Evolutionary conservation across 2,329 filamentous ascomycete species (phyloP).

Genomic region (Fusarium keratoplasticum): DNA sequence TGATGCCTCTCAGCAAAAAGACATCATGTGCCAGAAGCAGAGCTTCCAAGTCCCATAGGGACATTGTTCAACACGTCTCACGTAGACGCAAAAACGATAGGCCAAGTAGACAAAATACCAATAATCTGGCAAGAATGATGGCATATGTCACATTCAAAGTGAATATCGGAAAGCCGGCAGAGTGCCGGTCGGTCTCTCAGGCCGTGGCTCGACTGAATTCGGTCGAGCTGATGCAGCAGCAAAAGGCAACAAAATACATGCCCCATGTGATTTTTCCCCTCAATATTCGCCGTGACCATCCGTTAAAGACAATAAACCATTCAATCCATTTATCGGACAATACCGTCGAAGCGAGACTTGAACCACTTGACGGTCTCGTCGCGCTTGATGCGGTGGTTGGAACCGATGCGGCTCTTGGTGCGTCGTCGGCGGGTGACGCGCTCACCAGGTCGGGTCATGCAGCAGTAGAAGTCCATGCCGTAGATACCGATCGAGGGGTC

Average conservation of each 20-base stretch:
- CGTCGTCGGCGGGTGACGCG: constrained; percentile 96
- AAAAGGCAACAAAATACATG: constrained; percentile 59
- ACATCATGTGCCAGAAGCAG: constrained; percentile 6
- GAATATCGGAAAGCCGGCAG: constrained; percentile 67
- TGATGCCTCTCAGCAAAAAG: neutral
- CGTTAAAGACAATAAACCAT: constrained; percentile 48
- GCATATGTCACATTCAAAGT: constrained; percentile 53
- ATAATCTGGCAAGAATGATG: constrained; percentile 40
- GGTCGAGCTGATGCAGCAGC: constrained; percentile 64
- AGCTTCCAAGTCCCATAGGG: constrained; percentile 26
- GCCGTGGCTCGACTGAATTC: constrained; percentile 72
- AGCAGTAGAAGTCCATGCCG: constrained; percentile 99
- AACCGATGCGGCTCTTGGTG: constrained; percentile 85
- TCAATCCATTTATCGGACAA: constrained; percentile 84
- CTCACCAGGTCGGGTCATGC: constrained; percentile 99
- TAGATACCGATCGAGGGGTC: constrained; percentile 98
- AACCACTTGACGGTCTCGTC: constrained; percentile 98
- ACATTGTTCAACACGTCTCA: constrained; percentile 35
- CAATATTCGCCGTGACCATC: constrained; percentile 57
- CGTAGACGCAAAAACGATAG: constrained; percentile 41
- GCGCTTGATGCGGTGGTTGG: constrained; percentile 92
- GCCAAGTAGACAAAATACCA: constrained; percentile 37
- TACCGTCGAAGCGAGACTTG: constrained; percentile 92
- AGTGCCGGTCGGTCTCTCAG: constrained; percentile 79
- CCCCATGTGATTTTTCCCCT: constrained; percentile 49